Evolutionary conservation across 225 moss, liverwort and hornwort species (phyloP), one percentile per base, ranked within the genome.

Genomic region (Sphagnum tenellum): DNA sequence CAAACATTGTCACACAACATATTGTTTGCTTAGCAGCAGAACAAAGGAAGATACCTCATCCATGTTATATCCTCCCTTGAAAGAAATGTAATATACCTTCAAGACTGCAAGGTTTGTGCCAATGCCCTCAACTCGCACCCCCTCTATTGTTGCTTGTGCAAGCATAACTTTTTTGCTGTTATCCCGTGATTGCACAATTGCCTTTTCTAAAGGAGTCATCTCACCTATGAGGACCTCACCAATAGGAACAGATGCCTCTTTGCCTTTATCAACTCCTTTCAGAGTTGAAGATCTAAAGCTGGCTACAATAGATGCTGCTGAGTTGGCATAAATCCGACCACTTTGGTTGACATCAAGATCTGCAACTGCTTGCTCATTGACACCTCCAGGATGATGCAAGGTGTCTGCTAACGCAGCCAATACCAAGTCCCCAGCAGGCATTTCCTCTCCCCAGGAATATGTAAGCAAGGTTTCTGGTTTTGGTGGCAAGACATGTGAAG

Each of bases 121-220:
- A 64, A 96, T 96, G 65, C 96, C 96, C 56, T 96, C 96, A 46
- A 96, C 82, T 75, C 88, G 92, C 49, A 96, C 88, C 44, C 92
- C 92, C 53, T 96, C 96, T 13, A 96, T 82, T 50, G 82, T 77
- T 8, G 92, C 92, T 65, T 85, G 89, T 4, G 96, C 96, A 70
- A 90, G 49, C 50, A 90, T 83, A 56, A 86, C 96, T 70, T 85
- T 92, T 81, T 80, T 92, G 7, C 77, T 80, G 29, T 90, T 92
- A 57, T 90, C 88, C 67, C 92, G 84, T 14, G 96, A 92, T 9
- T 92, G 84, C 58, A 77, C 55, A 54, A 96, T 92, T 12, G 96
- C 92, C 66, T 77, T 92, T 69, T 96, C 92, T 79, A 96, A 70
- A 12, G 85, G 76, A 45, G 96, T 96, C 8, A 67, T 72, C 59